Conservation (phyloP, 805 yeast species). For the baker's yeast (Saccharomyces cerevisiae) region DNA sequence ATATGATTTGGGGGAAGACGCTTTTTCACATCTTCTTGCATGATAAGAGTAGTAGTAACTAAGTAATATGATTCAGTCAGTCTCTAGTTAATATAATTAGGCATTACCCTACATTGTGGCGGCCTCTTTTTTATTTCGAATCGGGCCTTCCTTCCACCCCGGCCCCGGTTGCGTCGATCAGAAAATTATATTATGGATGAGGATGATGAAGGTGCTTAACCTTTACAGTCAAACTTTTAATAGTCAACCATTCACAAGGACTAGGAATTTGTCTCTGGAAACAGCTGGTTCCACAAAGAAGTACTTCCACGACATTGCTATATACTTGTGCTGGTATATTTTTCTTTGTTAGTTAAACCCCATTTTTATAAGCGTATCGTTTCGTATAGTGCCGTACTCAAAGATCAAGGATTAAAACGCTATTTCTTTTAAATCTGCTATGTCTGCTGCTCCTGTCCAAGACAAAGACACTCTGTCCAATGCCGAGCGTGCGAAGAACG, state of each 20-base stretch:
- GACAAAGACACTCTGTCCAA: constrained; percentile 18
- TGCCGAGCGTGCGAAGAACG: constrained; percentile 29
- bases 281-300: neutral
- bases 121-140: neutral
- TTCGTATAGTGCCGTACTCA: neutral
- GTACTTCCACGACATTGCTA: neutral
- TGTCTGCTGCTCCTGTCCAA: neutral
- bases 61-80: neutral
- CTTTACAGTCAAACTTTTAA: neutral
- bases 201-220: neutral
- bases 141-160: neutral
- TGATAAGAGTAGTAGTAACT: neutral
- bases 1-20: constrained; percentile 3
- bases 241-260: neutral
- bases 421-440: neutral
- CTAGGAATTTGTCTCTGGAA: neutral
- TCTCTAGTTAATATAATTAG: neutral
- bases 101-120: neutral
- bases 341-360: neutral
- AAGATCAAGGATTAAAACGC: neutral
- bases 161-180: neutral
- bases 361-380: neutral
- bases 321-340: neutral
- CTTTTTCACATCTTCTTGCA: constrained; percentile 1
- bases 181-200: neutral